These are phyloP conservation scores for Colletotrichum sp. DNA, from an alignment of 2,329 filamentous ascomycete species.

Conservation along the genomic window DNA sequence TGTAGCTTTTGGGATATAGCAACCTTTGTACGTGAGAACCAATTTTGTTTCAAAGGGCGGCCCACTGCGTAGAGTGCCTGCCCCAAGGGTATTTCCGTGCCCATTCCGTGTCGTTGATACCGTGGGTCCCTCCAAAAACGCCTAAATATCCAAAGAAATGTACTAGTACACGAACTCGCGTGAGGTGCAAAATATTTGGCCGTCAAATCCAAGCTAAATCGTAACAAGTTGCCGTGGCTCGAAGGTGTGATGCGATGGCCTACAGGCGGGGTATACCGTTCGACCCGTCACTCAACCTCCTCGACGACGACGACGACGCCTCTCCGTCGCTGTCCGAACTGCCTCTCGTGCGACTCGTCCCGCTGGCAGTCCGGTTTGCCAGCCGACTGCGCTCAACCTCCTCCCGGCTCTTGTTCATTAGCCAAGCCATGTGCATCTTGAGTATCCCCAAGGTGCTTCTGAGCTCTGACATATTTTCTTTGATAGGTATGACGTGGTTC, in stretches of 20 bases:
- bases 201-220: not conserved
- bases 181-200: not conserved
- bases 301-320: constrained; percentile 16
- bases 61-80: not conserved
- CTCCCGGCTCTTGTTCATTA: constrained; percentile 58
- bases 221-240: not conserved
- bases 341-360: constrained; percentile 27
- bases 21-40: not conserved
- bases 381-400: constrained; percentile 42
- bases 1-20: not conserved
- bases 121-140: not conserved
- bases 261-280: constrained; percentile 42
- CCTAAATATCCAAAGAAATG: not conserved
- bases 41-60: constrained; percentile 6
- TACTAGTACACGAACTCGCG: not conserved
- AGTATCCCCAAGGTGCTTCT: constrained; percentile 62
- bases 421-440: constrained; percentile 64
- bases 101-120: not conserved
- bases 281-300: constrained; percentile 33
- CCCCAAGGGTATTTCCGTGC: constrained; percentile 19
- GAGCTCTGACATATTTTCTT: constrained; percentile 67
- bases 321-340: constrained; percentile 28
- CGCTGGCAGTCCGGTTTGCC: constrained; percentile 21
- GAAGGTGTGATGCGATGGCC: not conserved
- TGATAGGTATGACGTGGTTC: constrained; percentile 66